Evolutionary conservation across 2,329 filamentous ascomycete genomes (phyloP), one percentile per base, ranked within the genome.

Genomic region (Paecilomyces variotii): DNA sequence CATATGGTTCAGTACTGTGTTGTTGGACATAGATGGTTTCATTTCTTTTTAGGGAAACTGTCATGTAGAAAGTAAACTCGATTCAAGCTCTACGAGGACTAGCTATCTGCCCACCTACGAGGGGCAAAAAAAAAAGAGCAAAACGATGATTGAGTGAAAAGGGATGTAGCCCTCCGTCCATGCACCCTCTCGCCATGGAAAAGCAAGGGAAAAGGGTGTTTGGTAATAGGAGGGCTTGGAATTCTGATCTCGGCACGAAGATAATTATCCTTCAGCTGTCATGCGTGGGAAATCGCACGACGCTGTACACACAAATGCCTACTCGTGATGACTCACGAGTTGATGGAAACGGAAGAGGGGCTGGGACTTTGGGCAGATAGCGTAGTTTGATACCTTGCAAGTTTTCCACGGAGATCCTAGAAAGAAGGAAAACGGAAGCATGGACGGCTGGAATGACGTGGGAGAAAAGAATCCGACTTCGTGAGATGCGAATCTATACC

Each of bases 251-350:
- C 78, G 85, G 84, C 85, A 87, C 82, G 84, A 71, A 78, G 79
- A 76, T 77, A 73, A 79, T 74, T 73, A 80, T 86, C 85, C 84
- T 87, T 87, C 84, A 87, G 83, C 82, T 80, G 77, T 78, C 79
- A 79, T 79, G 79, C 82, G 85, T 83, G 74, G 79, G 70, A 62
- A 79, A 73, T 56, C 76, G 78, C 78, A 71, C 79, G 81, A 79
- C 78, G 84, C 84, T 87, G 85, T 87, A 87, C 85, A 87, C 85
- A 87, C 84, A 82, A 81, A 87, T 87, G 85, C 84, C 82, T 75
- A 72, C 32, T 57, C 34, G 39, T 54, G 49, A 25, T 61, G 51
- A 57, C 53, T 28, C 51, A 27, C 19, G 54, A 61, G 57, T 54
- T 32, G 53, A 54, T 59, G 54, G 50, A 61, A 60, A 54, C 54